Evolutionary conservation across 495 filamentous ascomycete genomes (phyloP), one percentile per base, ranked within the genome.

Genomic region (Friedmanniomyces simplex): DNA sequence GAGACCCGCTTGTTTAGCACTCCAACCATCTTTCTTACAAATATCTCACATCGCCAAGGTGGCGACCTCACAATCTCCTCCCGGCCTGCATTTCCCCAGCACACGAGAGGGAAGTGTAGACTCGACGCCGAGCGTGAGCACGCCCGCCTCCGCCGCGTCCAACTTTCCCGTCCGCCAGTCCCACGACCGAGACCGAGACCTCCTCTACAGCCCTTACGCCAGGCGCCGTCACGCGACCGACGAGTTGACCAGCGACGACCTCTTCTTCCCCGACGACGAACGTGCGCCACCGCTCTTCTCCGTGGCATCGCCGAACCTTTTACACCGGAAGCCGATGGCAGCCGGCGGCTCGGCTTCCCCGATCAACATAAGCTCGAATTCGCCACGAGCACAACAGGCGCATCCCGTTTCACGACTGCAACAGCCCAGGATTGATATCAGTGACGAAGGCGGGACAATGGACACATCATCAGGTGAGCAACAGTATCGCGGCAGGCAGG

Each of bases 401-500:
- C 85, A 83, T 65, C 69, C 84, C 45, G 83, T 79, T 4, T 81
- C 80, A 42, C 81, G 81, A 46, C 66, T 85, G 50, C 79, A 81
- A 58, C 74, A 74, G 57, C 73, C 72, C 56, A 73, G 55, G 60
- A 76, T 66, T 58, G 50, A 58, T 57, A 39, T 65, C 52, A 30
- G 62, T 16, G 63, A 67, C 13, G 65, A 63, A 12, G 59, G 66
- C 32, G 67, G 60, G n/a, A n/a, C n/a, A 37, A 55, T 66, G 21
- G 65, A 73, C 21, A 20, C 2, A 26, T 69, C 71, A 56, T 70
- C 74, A 54, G 69, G 72, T 66, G 73, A 80, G 72, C 69, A 82
- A 74, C 78, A 83, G 76, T 72, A 82, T 71, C 74, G 82, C 72
- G 71, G 79, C 64, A 72, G 81, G 68, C 75, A 91, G 70, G 88